phyloP scores from a whole-genome alignment of 108 stramenopile genomes.

The Licmophora abbreviata region DNA sequence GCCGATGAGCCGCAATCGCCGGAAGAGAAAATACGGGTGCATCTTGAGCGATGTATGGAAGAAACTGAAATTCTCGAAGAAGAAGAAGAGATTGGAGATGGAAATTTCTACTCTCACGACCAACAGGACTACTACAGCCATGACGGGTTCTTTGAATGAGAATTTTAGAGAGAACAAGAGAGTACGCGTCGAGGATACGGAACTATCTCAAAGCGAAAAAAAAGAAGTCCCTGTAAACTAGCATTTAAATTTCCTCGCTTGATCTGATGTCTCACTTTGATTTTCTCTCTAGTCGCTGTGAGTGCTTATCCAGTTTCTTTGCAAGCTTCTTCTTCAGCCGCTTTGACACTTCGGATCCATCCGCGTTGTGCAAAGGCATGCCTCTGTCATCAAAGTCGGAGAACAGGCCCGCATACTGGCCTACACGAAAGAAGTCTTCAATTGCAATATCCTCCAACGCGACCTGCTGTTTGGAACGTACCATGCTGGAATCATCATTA shows the following conservation, averaged over 20 bases:
- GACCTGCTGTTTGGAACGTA: background rate
- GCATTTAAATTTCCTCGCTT: background rate
- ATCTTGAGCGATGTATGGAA: slow-evolving; percentile 35
- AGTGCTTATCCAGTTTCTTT: slow-evolving; percentile 33
- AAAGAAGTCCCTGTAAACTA: background rate
- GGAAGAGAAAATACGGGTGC: background rate
- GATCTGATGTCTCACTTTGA: background rate
- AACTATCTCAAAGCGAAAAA: too few relatives aligned
- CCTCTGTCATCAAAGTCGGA: slow-evolving; percentile 26
- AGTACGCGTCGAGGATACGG: too few relatives aligned
- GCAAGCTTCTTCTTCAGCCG: slow-evolving; percentile 36
- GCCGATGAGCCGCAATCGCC: slow-evolving; percentile 4
- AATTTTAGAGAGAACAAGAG: too few relatives aligned
- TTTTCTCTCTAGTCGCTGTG: too few relatives aligned
- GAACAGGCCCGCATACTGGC: slow-evolving; percentile 34
- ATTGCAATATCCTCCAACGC: slow-evolving; percentile 10
- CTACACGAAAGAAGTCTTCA: slow-evolving; percentile 31
- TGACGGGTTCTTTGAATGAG: slow-evolving; percentile 20
- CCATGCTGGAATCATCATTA: background rate
- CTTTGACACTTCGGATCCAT: slow-evolving; percentile 46
- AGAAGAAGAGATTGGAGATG: slow-evolving; percentile 18
- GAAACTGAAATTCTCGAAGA: slow-evolving; percentile 37
- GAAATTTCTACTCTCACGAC: slow-evolving; percentile 4
- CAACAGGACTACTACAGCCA: slow-evolving; percentile 5
- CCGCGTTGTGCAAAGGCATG: slow-evolving; percentile 40